A percentile compares a stretch with the other conserved stretches of the same genome.
phyloP scores from a whole-genome alignment of 768 basidiomycete species.

The Lanmaoa rubissima region DNA sequence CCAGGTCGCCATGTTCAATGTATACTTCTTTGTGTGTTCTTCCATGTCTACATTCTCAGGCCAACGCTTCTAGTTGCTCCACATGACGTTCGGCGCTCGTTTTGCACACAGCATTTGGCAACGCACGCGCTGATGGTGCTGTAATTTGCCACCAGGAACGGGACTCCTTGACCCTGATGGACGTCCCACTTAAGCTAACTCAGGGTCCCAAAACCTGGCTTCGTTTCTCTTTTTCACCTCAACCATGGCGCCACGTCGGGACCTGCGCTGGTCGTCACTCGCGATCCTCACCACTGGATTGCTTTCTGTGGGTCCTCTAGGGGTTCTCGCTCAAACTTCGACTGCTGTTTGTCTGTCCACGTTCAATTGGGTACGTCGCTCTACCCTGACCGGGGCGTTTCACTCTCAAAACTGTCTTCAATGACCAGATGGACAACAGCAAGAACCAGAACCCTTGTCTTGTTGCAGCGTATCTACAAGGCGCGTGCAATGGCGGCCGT shows the following conservation, averaged over 20 bases:
- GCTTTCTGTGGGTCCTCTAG: conserved; percentile 16
- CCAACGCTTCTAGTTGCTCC: not conserved
- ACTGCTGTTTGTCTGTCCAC: conserved; percentile 18
- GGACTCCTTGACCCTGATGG: not conserved
- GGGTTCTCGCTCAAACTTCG: conserved; percentile 24
- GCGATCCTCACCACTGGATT: conserved; percentile 17
- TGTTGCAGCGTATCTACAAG: conserved; percentile 42
- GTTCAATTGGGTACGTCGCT: conserved; percentile 29
- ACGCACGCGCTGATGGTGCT: not conserved
- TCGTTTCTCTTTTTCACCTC: not conserved
- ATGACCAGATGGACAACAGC: conserved; percentile 39
- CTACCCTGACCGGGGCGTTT: not conserved
- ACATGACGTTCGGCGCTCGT: not conserved
- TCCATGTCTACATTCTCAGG: not conserved
- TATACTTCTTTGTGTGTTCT: not conserved
- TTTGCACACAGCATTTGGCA: not conserved
- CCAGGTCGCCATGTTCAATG: not conserved
- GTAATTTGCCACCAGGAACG: conserved; percentile 17
- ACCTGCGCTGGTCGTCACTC: conserved; percentile 13
- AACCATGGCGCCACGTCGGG: conserved; percentile 8
- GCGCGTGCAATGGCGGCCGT: conserved; percentile 44
- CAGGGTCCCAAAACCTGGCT: not conserved
- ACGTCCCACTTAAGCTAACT: not conserved
- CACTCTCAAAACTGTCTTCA: not conserved
- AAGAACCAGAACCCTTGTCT: conserved; percentile 46